These are phyloP conservation scores for Venturiaceae sp. DNA, from an alignment of 2,329 filamentous ascomycete genomes.

Conservation along the genomic window DNA sequence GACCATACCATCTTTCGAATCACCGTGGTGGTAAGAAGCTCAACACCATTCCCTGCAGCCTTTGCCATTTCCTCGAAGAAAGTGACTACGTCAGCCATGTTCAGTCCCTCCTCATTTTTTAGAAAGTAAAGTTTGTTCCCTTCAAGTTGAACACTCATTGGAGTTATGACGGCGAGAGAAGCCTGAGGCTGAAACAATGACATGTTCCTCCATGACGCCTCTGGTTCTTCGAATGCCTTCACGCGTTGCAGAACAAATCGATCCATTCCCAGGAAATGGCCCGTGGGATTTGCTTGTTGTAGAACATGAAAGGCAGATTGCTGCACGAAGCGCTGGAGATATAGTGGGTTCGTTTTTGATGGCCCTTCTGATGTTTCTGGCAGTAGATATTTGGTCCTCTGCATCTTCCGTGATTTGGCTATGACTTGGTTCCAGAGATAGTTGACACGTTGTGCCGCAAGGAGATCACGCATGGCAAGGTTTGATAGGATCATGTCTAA, in stretches of 20 bases:
- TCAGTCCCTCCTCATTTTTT: background rate
- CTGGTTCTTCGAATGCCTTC: background rate
- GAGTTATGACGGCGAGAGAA: background rate
- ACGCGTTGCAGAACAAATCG: background rate
- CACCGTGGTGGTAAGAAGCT: background rate
- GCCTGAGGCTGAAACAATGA: background rate
- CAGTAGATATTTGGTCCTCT: background rate
- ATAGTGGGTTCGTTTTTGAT: background rate
- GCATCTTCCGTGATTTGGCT: background rate
- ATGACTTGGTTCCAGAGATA: conserved; percentile 1
- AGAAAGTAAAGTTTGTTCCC: background rate
- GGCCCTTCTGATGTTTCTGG: background rate
- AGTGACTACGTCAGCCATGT: background rate
- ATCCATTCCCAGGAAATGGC: conserved; percentile 1
- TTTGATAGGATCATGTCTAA: conserved; percentile 3
- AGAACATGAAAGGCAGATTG: background rate
- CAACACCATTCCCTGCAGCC: background rate
- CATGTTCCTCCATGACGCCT: background rate
- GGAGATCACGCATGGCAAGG: conserved; percentile 2
- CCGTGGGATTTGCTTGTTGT: background rate
- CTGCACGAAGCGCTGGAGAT: conserved; percentile 5
- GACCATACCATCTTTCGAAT: conserved; percentile 1
- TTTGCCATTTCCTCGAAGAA: background rate
- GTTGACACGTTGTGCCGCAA: conserved; percentile 3
- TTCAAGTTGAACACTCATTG: background rate